A percentile compares a stretch with the other conserved stretches of the same genome.
phyloP scores from a whole-genome alignment of 331 rosid species.

The Phaseolus coccineus region DNA sequence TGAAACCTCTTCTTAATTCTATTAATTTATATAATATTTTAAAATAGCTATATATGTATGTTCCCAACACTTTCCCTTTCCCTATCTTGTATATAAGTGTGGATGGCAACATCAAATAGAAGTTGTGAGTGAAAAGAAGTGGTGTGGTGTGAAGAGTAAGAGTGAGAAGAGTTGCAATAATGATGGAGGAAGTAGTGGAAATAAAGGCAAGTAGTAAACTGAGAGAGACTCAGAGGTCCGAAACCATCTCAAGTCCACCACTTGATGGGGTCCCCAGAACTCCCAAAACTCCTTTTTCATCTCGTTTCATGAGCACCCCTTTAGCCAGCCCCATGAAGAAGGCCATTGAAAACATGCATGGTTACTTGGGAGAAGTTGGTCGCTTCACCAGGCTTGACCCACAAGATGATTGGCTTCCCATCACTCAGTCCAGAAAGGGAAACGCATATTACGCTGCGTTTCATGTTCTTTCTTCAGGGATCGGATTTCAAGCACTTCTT shows the following conservation, averaged over 20 bases:
- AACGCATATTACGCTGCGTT: conserved; percentile 72
- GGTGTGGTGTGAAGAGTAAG: too few relatives aligned
- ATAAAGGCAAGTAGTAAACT: conserved; percentile 22
- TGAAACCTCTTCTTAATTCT: too few relatives aligned
- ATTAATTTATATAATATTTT: too few relatives aligned
- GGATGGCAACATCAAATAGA: too few relatives aligned
- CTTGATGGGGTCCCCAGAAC: conserved; percentile 39
- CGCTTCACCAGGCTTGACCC: conserved; percentile 72
- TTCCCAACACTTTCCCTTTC: too few relatives aligned
- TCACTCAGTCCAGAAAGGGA: conserved; percentile 70
- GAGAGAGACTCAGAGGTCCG: conserved; percentile 6
- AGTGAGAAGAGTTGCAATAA: neutral
- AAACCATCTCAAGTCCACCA: conserved; percentile 31
- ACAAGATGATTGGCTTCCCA: conserved; percentile 84
- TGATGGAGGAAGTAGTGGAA: conserved; percentile 49
- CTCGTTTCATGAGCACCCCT: conserved; percentile 58
- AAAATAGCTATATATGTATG: too few relatives aligned
- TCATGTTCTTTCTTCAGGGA: conserved; percentile 67
- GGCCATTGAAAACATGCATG: conserved; percentile 66
- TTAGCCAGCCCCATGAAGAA: conserved; percentile 69
- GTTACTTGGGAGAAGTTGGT: conserved; percentile 67
- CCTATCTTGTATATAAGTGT: too few relatives aligned
- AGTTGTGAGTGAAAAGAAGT: too few relatives aligned
- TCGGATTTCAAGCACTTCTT: conserved; percentile 73
- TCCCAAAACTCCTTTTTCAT: conserved; percentile 48